Evolutionary conservation across 2,329 filamentous ascomycete genomes (phyloP).

Genomic region (Aspergillus aculeatus): DNA sequence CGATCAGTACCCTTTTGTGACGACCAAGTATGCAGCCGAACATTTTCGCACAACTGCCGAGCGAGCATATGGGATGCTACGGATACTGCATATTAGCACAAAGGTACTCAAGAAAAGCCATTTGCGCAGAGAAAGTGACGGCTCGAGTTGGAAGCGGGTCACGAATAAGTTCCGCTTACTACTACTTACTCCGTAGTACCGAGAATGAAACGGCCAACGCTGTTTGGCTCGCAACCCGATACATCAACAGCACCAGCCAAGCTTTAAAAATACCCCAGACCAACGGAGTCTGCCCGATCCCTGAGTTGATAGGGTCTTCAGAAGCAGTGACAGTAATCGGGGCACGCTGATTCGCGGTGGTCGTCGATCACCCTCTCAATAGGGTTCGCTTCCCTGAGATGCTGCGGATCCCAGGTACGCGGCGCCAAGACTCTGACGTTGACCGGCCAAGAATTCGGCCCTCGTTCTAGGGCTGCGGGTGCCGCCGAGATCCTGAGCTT

Average conservation of each 20-base stretch:
- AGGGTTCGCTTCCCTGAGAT: not conserved
- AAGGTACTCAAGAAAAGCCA: not conserved
- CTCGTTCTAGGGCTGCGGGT: not conserved
- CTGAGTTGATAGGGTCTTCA: not conserved
- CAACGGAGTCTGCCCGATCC: not conserved
- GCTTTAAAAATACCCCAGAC: slow-evolving; percentile 4
- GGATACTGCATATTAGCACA: not conserved
- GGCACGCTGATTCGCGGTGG: not conserved
- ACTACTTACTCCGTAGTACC: not conserved
- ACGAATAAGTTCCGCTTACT: not conserved
- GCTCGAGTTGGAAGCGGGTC: not conserved
- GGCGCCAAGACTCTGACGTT: slow-evolving; percentile 14
- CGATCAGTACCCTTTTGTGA: slow-evolving; percentile 1
- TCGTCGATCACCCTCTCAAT: not conserved
- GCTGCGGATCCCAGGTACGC: slow-evolving; percentile 14
- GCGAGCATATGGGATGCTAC: not conserved
- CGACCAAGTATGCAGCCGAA: too few relatives aligned
- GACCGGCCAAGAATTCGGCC: not conserved
- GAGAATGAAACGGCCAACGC: slow-evolving; percentile 1
- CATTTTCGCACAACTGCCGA: not conserved
- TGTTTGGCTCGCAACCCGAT: not conserved
- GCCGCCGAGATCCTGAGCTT: not conserved
- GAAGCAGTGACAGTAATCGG: not conserved
- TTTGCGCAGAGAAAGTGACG: not conserved
- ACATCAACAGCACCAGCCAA: slow-evolving; percentile 1